Percentiles rank a stretch among this genome's conserved stretches.
These are phyloP conservation scores for Moricandia arvensis DNA, from an alignment of 345 rosid genomes.

Conservation along the genomic window DNA sequence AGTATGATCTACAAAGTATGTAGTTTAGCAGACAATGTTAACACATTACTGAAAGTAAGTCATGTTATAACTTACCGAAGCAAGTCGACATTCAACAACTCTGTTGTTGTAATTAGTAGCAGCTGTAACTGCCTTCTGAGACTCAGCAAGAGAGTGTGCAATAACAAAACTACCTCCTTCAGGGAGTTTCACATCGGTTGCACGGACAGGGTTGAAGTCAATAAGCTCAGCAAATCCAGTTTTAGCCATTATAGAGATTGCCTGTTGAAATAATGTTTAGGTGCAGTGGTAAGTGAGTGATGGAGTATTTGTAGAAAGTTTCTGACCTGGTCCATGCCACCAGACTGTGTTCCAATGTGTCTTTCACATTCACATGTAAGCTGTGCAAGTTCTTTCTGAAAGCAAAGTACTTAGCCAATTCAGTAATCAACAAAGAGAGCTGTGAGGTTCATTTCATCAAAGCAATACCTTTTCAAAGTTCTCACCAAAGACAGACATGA, in stretches of 20 bases:
- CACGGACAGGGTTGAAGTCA: conserved; percentile 98
- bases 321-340: conserved; percentile 98
- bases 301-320: not conserved
- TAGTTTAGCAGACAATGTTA: not conserved
- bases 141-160: conserved; percentile 92
- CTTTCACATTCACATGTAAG: conserved; percentile 92
- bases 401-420: not conserved
- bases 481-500: conserved; percentile 75
- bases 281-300: not conserved
- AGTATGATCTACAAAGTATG: conserved; percentile 64
- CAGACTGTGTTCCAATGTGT: conserved; percentile 96
- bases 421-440: conserved; percentile 1
- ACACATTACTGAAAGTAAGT: not conserved
- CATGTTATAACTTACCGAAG: conserved; percentile 62
- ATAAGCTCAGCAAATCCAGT: conserved; percentile 97
- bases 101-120: conserved; percentile 92
- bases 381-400: conserved; percentile 96
- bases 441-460: not conserved
- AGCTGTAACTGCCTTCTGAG: conserved; percentile 96
- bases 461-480: conserved; percentile 64
- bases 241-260: conserved; percentile 96
- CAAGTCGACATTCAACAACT: conserved; percentile 94
- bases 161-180: conserved; percentile 88
- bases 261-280: conserved; percentile 44
- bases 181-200: conserved; percentile 97